Conservation (phyloP, 371 early-diverging fungal genomes). For the Mucor lusitanicus region DNA sequence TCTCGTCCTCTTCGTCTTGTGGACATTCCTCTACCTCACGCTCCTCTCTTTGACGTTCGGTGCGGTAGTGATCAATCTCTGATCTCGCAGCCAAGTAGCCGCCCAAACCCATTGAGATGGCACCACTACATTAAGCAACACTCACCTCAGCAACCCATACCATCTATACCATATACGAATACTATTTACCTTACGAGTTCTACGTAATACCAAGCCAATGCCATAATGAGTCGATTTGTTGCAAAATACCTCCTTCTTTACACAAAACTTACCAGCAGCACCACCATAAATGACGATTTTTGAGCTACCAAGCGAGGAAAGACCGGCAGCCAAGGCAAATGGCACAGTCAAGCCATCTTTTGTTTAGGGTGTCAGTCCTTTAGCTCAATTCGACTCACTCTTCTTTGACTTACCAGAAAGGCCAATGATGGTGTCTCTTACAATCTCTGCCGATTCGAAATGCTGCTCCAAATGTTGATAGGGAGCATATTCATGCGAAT, state of each 20-base stretch:
- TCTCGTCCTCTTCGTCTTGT: conserved; percentile 67
- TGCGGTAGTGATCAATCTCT: conserved; percentile 72
- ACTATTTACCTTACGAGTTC: conserved; percentile 47
- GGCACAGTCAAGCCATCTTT: conserved; percentile 80
- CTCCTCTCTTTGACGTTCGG: conserved; percentile 61
- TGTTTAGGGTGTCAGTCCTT: too few species aligned
- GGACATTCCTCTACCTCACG: conserved; percentile 61
- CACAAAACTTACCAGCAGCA: conserved; percentile 52
- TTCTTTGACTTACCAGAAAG: conserved; percentile 49
- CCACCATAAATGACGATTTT: conserved; percentile 71
- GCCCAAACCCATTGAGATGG: conserved; percentile 64
- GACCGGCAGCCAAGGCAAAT: conserved; percentile 77
- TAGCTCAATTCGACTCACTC: not conserved
- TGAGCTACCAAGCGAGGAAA: conserved; percentile 61
- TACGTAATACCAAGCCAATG: not conserved
- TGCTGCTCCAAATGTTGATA: conserved; percentile 62
- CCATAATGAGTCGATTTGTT: not conserved
- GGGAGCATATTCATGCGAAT: conserved; percentile 39
- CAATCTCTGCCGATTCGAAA: conserved; percentile 67
- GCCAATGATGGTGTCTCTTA: conserved; percentile 71
- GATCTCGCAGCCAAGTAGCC: conserved; percentile 69
- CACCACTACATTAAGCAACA: conserved; percentile 31
- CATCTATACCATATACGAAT: not conserved
- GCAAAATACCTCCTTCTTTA: not conserved
- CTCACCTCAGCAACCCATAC: not conserved